Evolutionary conservation across 1,139 yeast species (phyloP).

Genomic region (Blastobotrys persicus): DNA sequence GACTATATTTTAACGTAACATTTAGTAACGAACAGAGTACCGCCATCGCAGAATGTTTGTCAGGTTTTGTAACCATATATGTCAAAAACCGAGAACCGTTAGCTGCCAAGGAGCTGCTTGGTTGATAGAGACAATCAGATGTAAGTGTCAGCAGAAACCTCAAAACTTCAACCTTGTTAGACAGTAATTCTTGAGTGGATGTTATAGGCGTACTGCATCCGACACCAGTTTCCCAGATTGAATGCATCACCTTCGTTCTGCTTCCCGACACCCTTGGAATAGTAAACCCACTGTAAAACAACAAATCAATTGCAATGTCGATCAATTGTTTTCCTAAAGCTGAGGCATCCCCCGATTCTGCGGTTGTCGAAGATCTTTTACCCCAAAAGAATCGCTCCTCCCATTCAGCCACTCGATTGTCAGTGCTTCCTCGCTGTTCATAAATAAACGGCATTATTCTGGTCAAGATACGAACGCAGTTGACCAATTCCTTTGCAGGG

Average conservation of each 20-base stretch:
- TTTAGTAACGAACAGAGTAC: constrained; percentile 71
- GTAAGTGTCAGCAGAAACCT: constrained; percentile 60
- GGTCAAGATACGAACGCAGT: constrained; percentile 65
- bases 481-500: constrained; percentile 43
- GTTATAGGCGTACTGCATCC: constrained; percentile 53
- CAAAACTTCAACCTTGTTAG: constrained; percentile 66
- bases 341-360: constrained; percentile 10
- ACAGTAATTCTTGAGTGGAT: constrained; percentile 46
- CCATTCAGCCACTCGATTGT: constrained; percentile 38
- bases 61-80: constrained; percentile 54
- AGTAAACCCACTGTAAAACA: constrained; percentile 65
- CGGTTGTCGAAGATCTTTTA: constrained; percentile 8
- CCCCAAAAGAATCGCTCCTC: constrained; percentile 49
- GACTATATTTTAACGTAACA: constrained; percentile 40
- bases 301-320: constrained; percentile 47
- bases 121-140: constrained; percentile 59
- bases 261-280: constrained; percentile 36
- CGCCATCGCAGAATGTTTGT: constrained; percentile 46
- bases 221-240: constrained; percentile 79
- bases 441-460: constrained; percentile 65
- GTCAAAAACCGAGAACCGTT: constrained; percentile 61
- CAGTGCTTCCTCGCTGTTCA: constrained; percentile 36
- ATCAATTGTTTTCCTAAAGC: constrained; percentile 55
- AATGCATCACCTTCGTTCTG: constrained; percentile 20
- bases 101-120: constrained; percentile 46